Evolutionary conservation across 1,284 basidiomycete genomes (phyloP).

Genomic region (Pterulicium gracile): DNA sequence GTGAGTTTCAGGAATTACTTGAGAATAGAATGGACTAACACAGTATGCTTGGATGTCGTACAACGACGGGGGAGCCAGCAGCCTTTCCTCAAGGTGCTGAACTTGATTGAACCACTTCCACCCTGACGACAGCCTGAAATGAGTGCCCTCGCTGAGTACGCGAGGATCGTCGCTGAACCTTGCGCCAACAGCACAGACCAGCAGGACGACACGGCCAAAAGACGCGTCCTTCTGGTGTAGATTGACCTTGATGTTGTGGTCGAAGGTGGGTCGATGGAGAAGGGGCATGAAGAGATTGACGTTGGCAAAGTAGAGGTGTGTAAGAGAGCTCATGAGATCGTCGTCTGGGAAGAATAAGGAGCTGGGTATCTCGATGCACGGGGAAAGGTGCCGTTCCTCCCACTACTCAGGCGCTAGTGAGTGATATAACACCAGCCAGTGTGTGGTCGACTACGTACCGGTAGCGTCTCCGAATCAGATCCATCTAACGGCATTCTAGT

Average conservation of each 20-base stretch:
- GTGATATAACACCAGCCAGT: neutral
- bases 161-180: slow-evolving; percentile 31
- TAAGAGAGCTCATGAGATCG: slow-evolving; percentile 26
- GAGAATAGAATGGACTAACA: neutral
- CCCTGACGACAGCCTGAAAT: slow-evolving; percentile 23
- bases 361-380: neutral
- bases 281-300: slow-evolving; percentile 29
- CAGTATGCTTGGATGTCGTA: neutral
- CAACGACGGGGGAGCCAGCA: neutral
- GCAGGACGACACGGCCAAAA: slow-evolving; percentile 33
- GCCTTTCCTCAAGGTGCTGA: slow-evolving; percentile 7
- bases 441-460: neutral
- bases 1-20: neutral
- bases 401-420: neutral
- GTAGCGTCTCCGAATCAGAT: too few species aligned
- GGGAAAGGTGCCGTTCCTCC: neutral
- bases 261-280: slow-evolving; percentile 32
- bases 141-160: slow-evolving; percentile 21
- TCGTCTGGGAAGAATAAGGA: slow-evolving; percentile 14
- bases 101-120: slow-evolving; percentile 33
- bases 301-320: slow-evolving; percentile 32
- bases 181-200: slow-evolving; percentile 36
- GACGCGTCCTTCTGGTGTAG: slow-evolving; percentile 25
- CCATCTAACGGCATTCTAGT: neutral
- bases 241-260: slow-evolving; percentile 23